These are phyloP conservation scores for Xerocomus brunneocitrinus DNA, from an alignment of 768 basidiomycete species.

Conservation along the genomic window DNA sequence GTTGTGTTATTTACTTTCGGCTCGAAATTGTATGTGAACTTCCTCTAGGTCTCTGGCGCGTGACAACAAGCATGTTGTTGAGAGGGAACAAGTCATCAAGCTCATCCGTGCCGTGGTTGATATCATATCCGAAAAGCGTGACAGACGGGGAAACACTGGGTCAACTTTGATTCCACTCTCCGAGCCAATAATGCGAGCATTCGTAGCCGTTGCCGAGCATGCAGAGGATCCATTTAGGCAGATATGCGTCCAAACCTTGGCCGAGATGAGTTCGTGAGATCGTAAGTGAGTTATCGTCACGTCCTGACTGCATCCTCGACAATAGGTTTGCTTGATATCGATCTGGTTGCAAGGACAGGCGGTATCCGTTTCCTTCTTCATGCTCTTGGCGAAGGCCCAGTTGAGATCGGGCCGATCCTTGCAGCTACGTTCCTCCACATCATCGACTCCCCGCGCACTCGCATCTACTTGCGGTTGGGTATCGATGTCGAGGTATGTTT, in stretches of 20 bases:
- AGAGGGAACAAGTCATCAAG: slow-evolving; percentile 90
- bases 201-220: slow-evolving; percentile 93
- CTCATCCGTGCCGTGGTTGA: slow-evolving; percentile 81
- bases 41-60: slow-evolving; percentile 68
- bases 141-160: slow-evolving; percentile 37
- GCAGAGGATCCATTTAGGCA: slow-evolving; percentile 83
- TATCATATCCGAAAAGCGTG: slow-evolving; percentile 58
- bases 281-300: slow-evolving; percentile 4
- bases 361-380: slow-evolving; percentile 85
- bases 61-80: slow-evolving; percentile 76
- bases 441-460: slow-evolving; percentile 78
- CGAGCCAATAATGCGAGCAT: slow-evolving; percentile 74
- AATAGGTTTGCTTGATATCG: slow-evolving; percentile 83
- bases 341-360: slow-evolving; percentile 73
- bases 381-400: slow-evolving; percentile 84
- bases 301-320: slow-evolving; percentile 8
- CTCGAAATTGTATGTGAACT: slow-evolving; percentile 2
- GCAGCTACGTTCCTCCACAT: slow-evolving; percentile 79
- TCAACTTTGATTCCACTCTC: slow-evolving; percentile 57
- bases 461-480: slow-evolving; percentile 73
- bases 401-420: slow-evolving; percentile 73
- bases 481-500: slow-evolving; percentile 79
- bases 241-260: slow-evolving; percentile 79
- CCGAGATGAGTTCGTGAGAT: slow-evolving; percentile 73
- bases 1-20: slow-evolving; percentile 38